Conservation (phyloP, 2,329 filamentous ascomycete species). For the Mycogone perniciosa region DNA sequence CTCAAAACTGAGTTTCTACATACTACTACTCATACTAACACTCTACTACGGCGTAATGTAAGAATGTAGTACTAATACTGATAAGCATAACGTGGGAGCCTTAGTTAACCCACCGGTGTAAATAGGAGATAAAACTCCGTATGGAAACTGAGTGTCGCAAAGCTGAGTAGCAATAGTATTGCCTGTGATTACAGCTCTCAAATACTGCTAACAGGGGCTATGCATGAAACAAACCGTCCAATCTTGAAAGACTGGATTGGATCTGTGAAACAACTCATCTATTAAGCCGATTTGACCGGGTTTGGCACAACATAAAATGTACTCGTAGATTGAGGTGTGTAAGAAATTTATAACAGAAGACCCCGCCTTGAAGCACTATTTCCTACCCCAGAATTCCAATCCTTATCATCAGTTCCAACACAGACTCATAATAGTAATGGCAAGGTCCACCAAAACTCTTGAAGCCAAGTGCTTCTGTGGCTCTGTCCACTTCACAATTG, state of each 20-base stretch:
- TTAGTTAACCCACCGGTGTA: neutral
- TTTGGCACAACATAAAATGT: too few relatives aligned
- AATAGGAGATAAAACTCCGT: too few relatives aligned
- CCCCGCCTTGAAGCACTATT: neutral
- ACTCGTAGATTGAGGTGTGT: too few relatives aligned
- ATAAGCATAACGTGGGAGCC: neutral
- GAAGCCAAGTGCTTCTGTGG: conserved; percentile 41
- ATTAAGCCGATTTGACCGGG: too few relatives aligned
- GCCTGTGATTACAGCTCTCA: too few relatives aligned
- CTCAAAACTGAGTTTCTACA: too few relatives aligned
- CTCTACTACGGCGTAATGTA: too few relatives aligned
- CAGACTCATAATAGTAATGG: conserved; percentile 13
- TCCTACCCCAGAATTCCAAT: neutral
- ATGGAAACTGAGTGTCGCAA: neutral
- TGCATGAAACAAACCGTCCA: too few relatives aligned
- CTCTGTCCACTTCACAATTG: conserved; percentile 36
- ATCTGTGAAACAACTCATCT: too few relatives aligned
- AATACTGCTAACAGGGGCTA: too few relatives aligned
- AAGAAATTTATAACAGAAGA: neutral
- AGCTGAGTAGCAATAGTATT: neutral
- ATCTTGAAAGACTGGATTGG: too few relatives aligned
- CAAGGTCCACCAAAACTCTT: conserved; percentile 28
- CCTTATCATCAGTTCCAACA: neutral
- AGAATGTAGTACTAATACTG: neutral
- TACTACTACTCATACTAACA: too few relatives aligned